Percentiles rank a stretch among this genome's conserved stretches.
These are phyloP conservation scores for Heracleum sosnowskyi DNA, from an alignment of 129 eudicot species.

Conservation along the genomic window DNA sequence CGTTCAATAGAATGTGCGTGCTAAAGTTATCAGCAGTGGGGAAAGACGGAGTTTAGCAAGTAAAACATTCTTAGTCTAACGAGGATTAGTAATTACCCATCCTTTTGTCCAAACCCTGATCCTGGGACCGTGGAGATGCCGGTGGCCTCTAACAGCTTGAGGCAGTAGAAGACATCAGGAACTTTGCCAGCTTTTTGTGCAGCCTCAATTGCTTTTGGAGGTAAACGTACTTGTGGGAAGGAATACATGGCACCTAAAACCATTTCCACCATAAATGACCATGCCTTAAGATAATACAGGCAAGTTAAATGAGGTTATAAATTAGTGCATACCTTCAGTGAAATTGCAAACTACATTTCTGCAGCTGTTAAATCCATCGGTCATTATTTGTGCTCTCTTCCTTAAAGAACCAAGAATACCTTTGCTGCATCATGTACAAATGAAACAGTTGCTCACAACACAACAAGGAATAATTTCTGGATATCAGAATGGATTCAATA, in stretches of 20 bases:
- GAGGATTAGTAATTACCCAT: slow-evolving; percentile 50
- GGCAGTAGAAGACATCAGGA: slow-evolving; percentile 95
- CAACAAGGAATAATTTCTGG: background rate
- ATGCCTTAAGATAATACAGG: too few relatives aligned
- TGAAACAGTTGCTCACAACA: slow-evolving; percentile 9
- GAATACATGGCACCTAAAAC: slow-evolving; percentile 96
- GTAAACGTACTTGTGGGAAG: slow-evolving; percentile 86
- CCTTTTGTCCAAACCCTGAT: slow-evolving; percentile 95
- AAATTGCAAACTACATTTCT: slow-evolving; percentile 94
- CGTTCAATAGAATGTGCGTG: background rate
- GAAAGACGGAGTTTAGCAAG: background rate
- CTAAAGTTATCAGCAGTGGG: background rate
- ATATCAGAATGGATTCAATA: background rate
- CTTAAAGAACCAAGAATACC: slow-evolving; percentile 93
- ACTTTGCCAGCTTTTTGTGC: slow-evolving; percentile 77
- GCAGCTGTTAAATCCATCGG: slow-evolving; percentile 97
- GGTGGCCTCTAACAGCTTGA: slow-evolving; percentile 90
- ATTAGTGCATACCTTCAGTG: slow-evolving; percentile 66
- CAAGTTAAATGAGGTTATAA: background rate
- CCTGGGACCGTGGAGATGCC: slow-evolving; percentile 99
- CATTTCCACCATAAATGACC: background rate
- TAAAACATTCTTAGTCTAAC: background rate
- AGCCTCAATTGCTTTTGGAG: slow-evolving; percentile 88
- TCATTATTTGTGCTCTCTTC: slow-evolving; percentile 94
- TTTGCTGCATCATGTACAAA: slow-evolving; percentile 53